Conservation (phyloP, 805 yeast genomes). For the Martiniozyma abietophila region DNA sequence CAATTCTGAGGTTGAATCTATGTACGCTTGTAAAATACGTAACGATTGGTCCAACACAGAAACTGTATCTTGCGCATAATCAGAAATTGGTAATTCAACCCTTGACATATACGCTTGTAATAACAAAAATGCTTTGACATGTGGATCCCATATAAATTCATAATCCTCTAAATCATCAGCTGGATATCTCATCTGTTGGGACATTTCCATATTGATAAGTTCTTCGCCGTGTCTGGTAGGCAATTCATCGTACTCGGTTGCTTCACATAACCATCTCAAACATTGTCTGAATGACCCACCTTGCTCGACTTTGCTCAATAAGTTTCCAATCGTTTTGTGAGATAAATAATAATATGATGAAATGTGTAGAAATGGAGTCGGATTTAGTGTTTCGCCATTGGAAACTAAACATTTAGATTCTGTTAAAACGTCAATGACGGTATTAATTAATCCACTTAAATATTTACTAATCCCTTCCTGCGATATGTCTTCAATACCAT, state of each 20-base stretch:
- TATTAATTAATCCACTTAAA: conserved; percentile 58
- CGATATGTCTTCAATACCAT: conserved; percentile 56
- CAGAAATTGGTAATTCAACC: conserved; percentile 83
- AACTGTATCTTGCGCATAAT: conserved; percentile 87
- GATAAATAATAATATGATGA: conserved; percentile 90
- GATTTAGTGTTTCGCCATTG: conserved; percentile 35
- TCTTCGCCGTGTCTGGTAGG: conserved; percentile 93
- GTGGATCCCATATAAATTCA: conserved; percentile 78
- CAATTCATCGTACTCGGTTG: conserved; percentile 74
- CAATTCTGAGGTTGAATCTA: conserved; percentile 81
- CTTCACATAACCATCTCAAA: conserved; percentile 48
- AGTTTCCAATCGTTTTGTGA: conserved; percentile 72
- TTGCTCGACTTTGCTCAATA: conserved; percentile 43
- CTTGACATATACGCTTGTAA: conserved; percentile 66
- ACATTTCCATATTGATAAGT: conserved; percentile 73
- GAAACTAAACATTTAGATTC: conserved; percentile 67
- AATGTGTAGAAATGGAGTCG: conserved; percentile 79
- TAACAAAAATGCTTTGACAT: conserved; percentile 65
- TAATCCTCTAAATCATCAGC: conserved; percentile 46
- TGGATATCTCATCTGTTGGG: conserved; percentile 59
- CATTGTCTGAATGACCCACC: conserved; percentile 49
- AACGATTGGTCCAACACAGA: conserved; percentile 89
- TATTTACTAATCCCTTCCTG: conserved; percentile 48
- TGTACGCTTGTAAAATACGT: conserved; percentile 87
- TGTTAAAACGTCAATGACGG: conserved; percentile 53